Conservation (phyloP, 352 stramenopile genomes). For the Elongisporangium senticosum region DNA sequence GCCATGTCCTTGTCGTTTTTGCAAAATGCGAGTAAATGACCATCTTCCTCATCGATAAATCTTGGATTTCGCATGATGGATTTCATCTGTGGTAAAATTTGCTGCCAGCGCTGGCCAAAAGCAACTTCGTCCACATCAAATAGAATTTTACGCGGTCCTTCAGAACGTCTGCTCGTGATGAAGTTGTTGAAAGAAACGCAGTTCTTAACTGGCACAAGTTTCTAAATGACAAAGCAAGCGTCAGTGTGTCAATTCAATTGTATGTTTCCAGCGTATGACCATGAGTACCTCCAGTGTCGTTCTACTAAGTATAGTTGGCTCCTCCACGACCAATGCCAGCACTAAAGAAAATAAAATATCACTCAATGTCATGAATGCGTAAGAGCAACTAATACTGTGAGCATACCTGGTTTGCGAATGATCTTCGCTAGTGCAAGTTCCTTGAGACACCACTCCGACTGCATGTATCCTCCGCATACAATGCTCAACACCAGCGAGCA, state of each 20-base stretch:
- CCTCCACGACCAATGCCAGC: conserved; percentile 43
- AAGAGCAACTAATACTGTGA: conserved; percentile 10
- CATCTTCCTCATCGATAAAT: conserved; percentile 29
- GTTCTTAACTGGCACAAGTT: conserved; percentile 37
- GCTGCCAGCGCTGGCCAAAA: conserved; percentile 38
- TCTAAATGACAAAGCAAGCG: conserved; percentile 9
- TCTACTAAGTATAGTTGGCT: conserved; percentile 24
- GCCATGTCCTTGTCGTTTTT: no score
- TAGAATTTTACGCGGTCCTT: conserved; percentile 25
- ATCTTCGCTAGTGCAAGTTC: conserved; percentile 74
- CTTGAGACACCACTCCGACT: conserved; percentile 78
- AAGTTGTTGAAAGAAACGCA: conserved; percentile 55
- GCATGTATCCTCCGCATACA: conserved; percentile 63
- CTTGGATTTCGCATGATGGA: conserved; percentile 42
- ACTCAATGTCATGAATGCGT: conserved; percentile 3
- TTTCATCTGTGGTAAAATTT: conserved; percentile 39
- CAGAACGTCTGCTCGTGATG: conserved; percentile 23
- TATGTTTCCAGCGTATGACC: background rate
- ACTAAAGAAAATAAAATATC: conserved; percentile 20
- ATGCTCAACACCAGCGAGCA: conserved; percentile 69
- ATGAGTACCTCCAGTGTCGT: conserved; percentile 9
- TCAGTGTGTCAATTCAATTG: background rate
- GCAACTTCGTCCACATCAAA: conserved; percentile 47
- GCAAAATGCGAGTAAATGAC: conserved; percentile 17
- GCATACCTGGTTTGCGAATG: conserved; percentile 51